These are phyloP conservation scores for Verticillium isaacii DNA, from an alignment of 2,329 filamentous ascomycete genomes.

Conservation along the genomic window DNA sequence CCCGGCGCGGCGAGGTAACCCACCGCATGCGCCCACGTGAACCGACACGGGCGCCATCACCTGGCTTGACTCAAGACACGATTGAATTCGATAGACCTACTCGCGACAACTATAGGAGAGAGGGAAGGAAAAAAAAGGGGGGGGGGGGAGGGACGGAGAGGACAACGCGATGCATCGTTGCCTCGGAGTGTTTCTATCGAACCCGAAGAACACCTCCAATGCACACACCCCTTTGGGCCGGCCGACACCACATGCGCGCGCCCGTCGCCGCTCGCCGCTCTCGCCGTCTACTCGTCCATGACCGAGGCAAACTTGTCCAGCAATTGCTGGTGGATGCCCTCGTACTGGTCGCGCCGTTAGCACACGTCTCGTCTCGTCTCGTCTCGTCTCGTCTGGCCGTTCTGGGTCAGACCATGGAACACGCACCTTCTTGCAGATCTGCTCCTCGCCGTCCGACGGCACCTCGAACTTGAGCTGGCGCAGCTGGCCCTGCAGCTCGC, in stretches of 20 bases:
- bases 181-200: background rate
- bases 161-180: background rate
- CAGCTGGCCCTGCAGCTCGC: slow-evolving; percentile 78
- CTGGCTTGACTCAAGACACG: background rate
- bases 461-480: slow-evolving; percentile 96
- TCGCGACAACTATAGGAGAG: background rate
- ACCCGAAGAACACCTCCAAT: background rate
- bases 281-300: slow-evolving; percentile 71
- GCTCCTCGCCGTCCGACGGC: slow-evolving; percentile 77
- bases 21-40: no score
- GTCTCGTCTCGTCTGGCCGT: no score
- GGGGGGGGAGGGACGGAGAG: background rate
- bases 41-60: no score
- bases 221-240: background rate
- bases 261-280: background rate
- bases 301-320: slow-evolving; percentile 96
- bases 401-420: background rate
- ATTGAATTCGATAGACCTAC: background rate
- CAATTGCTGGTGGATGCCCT: slow-evolving; percentile 86
- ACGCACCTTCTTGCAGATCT: slow-evolving; percentile 75
- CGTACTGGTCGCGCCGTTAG: slow-evolving; percentile 63
- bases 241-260: background rate
- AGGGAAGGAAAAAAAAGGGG: background rate
- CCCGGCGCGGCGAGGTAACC: no score
- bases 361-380: slow-evolving; percentile 1